Evolutionary conservation across 2,329 filamentous ascomycete genomes (phyloP).

Genomic region (Canariomyces notabilis): DNA sequence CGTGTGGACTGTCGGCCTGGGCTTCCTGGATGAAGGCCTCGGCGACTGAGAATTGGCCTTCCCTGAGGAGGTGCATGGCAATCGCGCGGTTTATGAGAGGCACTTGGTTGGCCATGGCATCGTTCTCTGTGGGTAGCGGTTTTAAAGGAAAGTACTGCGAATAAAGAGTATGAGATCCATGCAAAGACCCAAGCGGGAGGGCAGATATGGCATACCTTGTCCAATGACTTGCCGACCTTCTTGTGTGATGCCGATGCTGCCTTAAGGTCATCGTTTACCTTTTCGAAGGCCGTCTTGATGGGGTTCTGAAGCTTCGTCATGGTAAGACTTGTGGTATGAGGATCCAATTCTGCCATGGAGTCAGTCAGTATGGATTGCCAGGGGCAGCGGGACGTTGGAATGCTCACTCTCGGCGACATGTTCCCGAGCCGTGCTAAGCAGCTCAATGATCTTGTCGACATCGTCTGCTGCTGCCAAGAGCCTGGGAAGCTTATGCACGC

Average conservation of each 20-base stretch:
- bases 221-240: slow-evolving; percentile 78
- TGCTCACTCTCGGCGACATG: slow-evolving; percentile 62
- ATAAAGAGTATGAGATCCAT: slow-evolving; percentile 17
- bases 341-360: slow-evolving; percentile 46
- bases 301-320: slow-evolving; percentile 84
- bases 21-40: slow-evolving; percentile 77
- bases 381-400: not conserved
- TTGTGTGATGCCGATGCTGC: slow-evolving; percentile 77
- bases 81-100: slow-evolving; percentile 86
- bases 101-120: slow-evolving; percentile 70
- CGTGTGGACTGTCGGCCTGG: slow-evolving; percentile 29
- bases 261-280: slow-evolving; percentile 74
- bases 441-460: slow-evolving; percentile 77
- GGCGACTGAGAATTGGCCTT: slow-evolving; percentile 88
- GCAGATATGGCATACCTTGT: slow-evolving; percentile 54
- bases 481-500: slow-evolving; percentile 64
- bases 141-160: slow-evolving; percentile 41
- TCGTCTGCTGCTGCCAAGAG: slow-evolving; percentile 68
- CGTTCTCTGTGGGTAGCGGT: slow-evolving; percentile 70
- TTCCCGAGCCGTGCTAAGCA: slow-evolving; percentile 68
- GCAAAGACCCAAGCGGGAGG: not conserved
- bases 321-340: slow-evolving; percentile 64
- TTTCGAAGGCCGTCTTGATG: slow-evolving; percentile 73
- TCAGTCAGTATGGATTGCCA: slow-evolving; percentile 2
- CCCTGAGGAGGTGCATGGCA: slow-evolving; percentile 90